Evolutionary conservation across 495 filamentous ascomycete genomes (phyloP), one percentile per base, ranked within the genome.

Genomic region (Hypomontagnella monticulosa): DNA sequence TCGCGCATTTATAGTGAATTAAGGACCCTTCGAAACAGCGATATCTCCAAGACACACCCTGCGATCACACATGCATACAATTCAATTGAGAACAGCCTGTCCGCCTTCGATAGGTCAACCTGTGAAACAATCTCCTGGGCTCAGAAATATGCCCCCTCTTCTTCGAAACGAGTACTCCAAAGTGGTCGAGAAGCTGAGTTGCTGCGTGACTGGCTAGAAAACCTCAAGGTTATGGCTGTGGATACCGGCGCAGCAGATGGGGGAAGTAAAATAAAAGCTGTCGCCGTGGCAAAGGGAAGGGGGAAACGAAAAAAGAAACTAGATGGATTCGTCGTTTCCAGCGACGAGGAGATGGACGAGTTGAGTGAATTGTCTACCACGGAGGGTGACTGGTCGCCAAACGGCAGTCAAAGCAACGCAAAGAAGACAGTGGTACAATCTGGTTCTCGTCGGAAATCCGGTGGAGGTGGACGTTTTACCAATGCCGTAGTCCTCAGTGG

Each of bases 401-500:
- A 63, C 75, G 60, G 79, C 60, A 51, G 72, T 54, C 62, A 84
- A n/a, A 69, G 64, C 1, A 72, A 75, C 18, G 16, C 53, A 15
- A 75, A 84, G 56, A 88, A 84, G 70, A 91, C 92, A 0, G 83
- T 92, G 4, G 80, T 95, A 27, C 81, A 89, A 58, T 74, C 79
- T 7, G 83, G 84, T 43, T 72, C 75, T 34, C 52, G 71, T 41
- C 75, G 74, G 55, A 67, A 61, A 14, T 76, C 75, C n/a, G 86
- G 84, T 75, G 77, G 80, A 1, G 51, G 68, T 4, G 66, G 46
- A 7, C 81, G 78, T 44, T 67, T 84, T 12, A 76, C 76, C 11
- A 88, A 88, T 61, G 85, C 88, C 1, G 85, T 97, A 23, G 75
- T 99, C 4, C 82, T 99, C 27, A 98, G 93, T 71, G 96, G 96